Base-by-base conservation (phyloP, 2,329 filamentous ascomycete genomes). In the Epichloe gansuensis region DNA sequence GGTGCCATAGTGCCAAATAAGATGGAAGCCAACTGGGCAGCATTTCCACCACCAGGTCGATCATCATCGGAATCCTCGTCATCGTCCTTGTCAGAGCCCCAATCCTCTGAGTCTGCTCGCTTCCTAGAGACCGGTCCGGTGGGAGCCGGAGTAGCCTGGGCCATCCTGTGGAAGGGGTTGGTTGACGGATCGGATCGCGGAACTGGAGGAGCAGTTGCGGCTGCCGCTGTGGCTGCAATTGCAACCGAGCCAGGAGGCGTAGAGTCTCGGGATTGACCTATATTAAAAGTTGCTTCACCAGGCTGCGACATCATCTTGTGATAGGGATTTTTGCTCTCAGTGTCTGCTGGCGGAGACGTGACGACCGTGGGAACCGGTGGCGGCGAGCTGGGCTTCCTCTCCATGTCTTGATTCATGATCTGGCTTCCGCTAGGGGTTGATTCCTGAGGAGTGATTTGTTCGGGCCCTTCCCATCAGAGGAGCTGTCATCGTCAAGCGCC, bases 1-100 rank as follows among this genome's bases (percentile, higher is more conserved):
- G 93, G 91, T 9, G 81, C 91, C 91, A 98, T 97, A 50, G 91
- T 95, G 54, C 93, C 91, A 66, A 98, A 98, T 21, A 98, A 77
- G 55, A 96, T 93, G 6, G 88, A 95, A 15, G 93, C 93, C 39
- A 98, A 80, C 61, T 95, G 88, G 55, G 94, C 93, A 48, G 93
- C 93, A 60, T 82, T 89, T 54, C 86, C 83, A 52, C 88, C 88
- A 49, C 86, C 86, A 17, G 88, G 84, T 9, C 84, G 80, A 51
- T 90, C 86, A 52, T 91, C 87, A 52, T 91, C 85, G 38, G 88
- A 86, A 52, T 86, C 82, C 21, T 86, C 83, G 3, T 76, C 75
- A 21, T 76, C 73, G 21, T 72, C 70, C 61, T 79, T 82, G 55
- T 86, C 84, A 13, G 88, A 91, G 55, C 89, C 90, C 91, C 91